Evolutionary conservation across 768 basidiomycete species (phyloP).

Genomic region (Lentinula raphanica): DNA sequence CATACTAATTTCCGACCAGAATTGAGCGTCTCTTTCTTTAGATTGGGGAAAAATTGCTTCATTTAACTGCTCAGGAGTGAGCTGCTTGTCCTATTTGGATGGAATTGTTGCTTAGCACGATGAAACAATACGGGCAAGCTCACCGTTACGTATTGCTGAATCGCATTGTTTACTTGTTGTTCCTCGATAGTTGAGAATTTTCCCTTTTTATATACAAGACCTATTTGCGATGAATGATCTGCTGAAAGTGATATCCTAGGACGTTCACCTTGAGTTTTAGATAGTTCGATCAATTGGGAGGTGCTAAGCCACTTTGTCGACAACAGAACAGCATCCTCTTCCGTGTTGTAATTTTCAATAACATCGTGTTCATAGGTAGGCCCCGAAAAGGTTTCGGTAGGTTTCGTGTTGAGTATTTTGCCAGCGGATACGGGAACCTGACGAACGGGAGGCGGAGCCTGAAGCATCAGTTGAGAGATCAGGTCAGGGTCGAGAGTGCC

Average conservation of each 20-base stretch:
- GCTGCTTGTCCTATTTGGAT: slow-evolving; percentile 38
- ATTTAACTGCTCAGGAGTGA: slow-evolving; percentile 50
- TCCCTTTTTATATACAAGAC: slow-evolving; percentile 83
- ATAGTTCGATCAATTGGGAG: slow-evolving; percentile 62
- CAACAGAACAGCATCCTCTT: slow-evolving; percentile 62
- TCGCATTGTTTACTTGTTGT: slow-evolving; percentile 56
- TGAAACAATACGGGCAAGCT: no score
- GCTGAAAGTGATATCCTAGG: no score
- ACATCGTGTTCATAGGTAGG: slow-evolving; percentile 24
- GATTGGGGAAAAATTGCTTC: slow-evolving; percentile 67
- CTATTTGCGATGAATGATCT: slow-evolving; percentile 32
- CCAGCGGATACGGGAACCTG: slow-evolving; percentile 40
- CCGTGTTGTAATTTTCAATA: slow-evolving; percentile 35
- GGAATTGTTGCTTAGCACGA: not conserved
- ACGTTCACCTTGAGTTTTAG: slow-evolving; percentile 54
- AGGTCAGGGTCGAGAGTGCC: slow-evolving; percentile 20
- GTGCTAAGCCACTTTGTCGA: slow-evolving; percentile 78
- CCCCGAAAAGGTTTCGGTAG: slow-evolving; percentile 18
- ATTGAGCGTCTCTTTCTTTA: slow-evolving; percentile 57
- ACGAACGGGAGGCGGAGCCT: slow-evolving; percentile 27
- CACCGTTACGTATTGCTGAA: slow-evolving; percentile 58
- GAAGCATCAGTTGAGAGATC: slow-evolving; percentile 18
- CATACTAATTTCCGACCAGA: slow-evolving; percentile 81
- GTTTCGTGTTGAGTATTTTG: slow-evolving; percentile 32
- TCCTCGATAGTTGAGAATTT: slow-evolving; percentile 82